Percentiles rank a stretch among this genome's conserved stretches.
These are phyloP conservation scores for Westerdykella sp. DNA, from an alignment of 2,329 filamentous ascomycete species.

Conservation along the genomic window DNA sequence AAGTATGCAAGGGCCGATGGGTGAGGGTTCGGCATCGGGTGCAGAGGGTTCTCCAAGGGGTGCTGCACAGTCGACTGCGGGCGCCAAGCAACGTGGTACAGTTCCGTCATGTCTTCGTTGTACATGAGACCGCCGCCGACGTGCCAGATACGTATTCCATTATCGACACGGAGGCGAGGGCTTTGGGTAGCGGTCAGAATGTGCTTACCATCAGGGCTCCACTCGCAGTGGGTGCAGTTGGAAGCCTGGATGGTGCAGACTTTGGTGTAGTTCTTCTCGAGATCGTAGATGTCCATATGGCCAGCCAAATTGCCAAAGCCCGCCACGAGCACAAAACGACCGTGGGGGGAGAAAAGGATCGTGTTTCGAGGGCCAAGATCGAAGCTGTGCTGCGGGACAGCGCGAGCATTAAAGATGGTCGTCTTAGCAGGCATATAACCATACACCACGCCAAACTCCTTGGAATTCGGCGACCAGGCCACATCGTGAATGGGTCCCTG, in stretches of 20 bases:
- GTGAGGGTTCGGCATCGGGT: conserved; percentile 70
- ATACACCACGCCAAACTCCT: conserved; percentile 96
- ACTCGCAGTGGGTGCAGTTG: conserved; percentile 93
- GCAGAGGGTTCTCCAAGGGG: conserved; percentile 63
- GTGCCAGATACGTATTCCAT: conserved; percentile 93
- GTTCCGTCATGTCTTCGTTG: conserved; percentile 87
- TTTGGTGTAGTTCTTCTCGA: conserved; percentile 90
- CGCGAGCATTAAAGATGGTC: conserved; percentile 91
- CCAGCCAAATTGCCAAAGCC: conserved; percentile 97
- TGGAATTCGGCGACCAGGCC: conserved; percentile 95
- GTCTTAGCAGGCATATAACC: conserved; percentile 99
- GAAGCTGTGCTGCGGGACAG: conserved; percentile 76
- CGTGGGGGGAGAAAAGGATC: conserved; percentile 87
- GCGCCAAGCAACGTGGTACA: conserved; percentile 84
- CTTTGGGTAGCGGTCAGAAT: conserved; percentile 98
- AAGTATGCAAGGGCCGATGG: conserved; percentile 75
- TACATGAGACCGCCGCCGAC: conserved; percentile 86
- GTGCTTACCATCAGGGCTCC: conserved; percentile 92
- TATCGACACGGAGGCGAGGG: conserved; percentile 90
- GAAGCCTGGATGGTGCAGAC: conserved; percentile 89
- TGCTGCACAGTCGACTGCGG: conserved; percentile 61
- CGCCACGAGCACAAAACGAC: conserved; percentile 86
- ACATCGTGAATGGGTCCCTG: conserved; percentile 98
- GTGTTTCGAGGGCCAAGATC: conserved; percentile 86
- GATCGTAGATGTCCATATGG: conserved; percentile 95